Percentiles rank a stretch among this genome's conserved stretches.
These are phyloP conservation scores for Wolfiporia cocos DNA, from an alignment of 1,284 basidiomycete genomes.

Conservation along the genomic window DNA sequence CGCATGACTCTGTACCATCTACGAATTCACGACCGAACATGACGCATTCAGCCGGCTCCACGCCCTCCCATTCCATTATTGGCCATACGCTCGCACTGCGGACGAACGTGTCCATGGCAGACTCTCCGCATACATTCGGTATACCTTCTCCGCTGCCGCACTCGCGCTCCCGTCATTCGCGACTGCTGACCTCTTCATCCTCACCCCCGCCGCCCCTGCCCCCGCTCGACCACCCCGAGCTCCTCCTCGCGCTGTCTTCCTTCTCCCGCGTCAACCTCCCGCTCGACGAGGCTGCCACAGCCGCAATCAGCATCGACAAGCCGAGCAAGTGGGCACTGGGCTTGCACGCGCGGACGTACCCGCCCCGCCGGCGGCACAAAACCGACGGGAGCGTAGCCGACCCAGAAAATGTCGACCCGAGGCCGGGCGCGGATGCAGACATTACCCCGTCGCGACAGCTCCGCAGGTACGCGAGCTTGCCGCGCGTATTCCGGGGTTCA, in stretches of 20 bases:
- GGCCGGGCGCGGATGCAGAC: conserved; percentile 3
- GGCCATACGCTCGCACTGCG: background rate
- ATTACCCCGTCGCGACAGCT: conserved; percentile 2
- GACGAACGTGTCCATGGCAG: conserved; percentile 18
- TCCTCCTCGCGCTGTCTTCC: conserved; percentile 22
- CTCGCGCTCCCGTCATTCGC: background rate
- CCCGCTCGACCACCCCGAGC: conserved; percentile 44
- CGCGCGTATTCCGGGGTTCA: conserved; percentile 16
- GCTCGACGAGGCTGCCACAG: conserved; percentile 2
- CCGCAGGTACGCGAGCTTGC: conserved; percentile 22
- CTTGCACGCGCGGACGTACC: conserved; percentile 17
- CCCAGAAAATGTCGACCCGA: conserved; percentile 8
- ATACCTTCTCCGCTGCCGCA: conserved; percentile 25
- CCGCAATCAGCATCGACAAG: background rate
- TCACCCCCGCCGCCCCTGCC: conserved; percentile 40
- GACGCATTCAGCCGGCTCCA: conserved; percentile 12
- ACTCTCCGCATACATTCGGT: conserved; percentile 36
- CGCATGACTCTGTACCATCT: conserved; percentile 1
- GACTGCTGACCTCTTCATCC: conserved; percentile 11
- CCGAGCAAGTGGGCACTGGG: conserved; percentile 7
- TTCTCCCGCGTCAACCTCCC: conserved; percentile 11
- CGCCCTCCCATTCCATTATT: conserved; percentile 12
- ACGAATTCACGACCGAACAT: conserved; percentile 10
- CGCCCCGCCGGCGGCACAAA: conserved; percentile 14
- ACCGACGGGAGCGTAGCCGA: conserved; percentile 5